These are phyloP conservation scores for Aureobasidium sp. DNA, from an alignment of 2,329 filamentous ascomycete species.

Conservation along the genomic window DNA sequence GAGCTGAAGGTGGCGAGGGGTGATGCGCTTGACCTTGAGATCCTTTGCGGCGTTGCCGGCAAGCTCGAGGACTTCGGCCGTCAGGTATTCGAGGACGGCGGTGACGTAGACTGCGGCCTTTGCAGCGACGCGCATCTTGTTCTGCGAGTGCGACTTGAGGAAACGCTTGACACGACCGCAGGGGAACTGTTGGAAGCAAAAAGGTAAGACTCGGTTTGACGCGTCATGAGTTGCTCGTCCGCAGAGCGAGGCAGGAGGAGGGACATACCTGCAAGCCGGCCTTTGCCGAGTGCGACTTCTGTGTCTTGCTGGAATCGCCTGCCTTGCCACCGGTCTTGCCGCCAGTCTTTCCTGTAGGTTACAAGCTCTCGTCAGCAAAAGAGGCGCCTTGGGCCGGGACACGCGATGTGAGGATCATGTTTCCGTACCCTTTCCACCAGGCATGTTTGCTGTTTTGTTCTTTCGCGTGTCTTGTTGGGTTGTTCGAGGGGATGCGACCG, in stretches of 20 bases:
- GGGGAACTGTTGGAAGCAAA: slow-evolving; percentile 62
- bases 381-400: slow-evolving; percentile 18
- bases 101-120: slow-evolving; percentile 98
- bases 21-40: slow-evolving; percentile 99
- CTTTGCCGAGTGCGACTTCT: slow-evolving; percentile 89
- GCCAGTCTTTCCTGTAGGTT: slow-evolving; percentile 50
- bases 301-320: slow-evolving; percentile 70
- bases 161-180: slow-evolving; percentile 99
- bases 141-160: slow-evolving; percentile 97
- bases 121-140: slow-evolving; percentile 98
- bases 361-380: slow-evolving; percentile 23
- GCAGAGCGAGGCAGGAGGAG: background rate
- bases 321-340: slow-evolving; percentile 87
- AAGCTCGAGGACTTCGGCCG: slow-evolving; percentile 94
- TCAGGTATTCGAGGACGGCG: slow-evolving; percentile 95
- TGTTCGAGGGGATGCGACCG: slow-evolving; percentile 13
- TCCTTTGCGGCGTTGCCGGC: slow-evolving; percentile 99
- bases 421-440: slow-evolving; percentile 91
- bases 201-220: slow-evolving; percentile 17
- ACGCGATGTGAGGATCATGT: slow-evolving; percentile 34
- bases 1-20: slow-evolving; percentile 92
- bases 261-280: slow-evolving; percentile 83
- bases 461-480: slow-evolving; percentile 5
- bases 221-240: slow-evolving; percentile 25
- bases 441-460: slow-evolving; percentile 40